Evolutionary conservation across 352 stramenopile genomes (phyloP), one percentile per base, ranked within the genome.

Genomic region (Pythium phragmiticola): DNA sequence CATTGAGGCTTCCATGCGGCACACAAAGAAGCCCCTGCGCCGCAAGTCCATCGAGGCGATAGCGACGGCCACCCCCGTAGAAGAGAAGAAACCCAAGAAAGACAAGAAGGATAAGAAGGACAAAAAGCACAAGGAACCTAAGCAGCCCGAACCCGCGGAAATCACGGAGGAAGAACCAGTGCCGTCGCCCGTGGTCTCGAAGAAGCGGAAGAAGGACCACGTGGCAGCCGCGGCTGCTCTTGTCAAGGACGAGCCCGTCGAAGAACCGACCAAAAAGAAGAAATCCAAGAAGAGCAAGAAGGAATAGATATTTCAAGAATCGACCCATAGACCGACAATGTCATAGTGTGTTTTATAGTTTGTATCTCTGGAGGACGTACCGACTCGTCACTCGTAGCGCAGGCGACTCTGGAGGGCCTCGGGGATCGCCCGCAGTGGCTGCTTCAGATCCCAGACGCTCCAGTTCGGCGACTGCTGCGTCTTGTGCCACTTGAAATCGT

Each of bases 401-500:
- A 88, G 19, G 23, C 76, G 69, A 6, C 58, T 39, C 45, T 77
- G 39, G 34, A 90, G 57, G 8, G 63, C 56, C 7, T 56, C 42
- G 30, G 78, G 73, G 16, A 90, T 77, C 1, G 58, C 37, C n/a
- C 60, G 75, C 42, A 84, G 60, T 16, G 70, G 47, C 33, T 77
- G 70, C 50, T 82, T 87, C 8, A 77, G 70, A 43, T 88, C 71
- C 28, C 87, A 72, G 16, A 92, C 56, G 39, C 63, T 80, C 89
- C 89, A 97, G 65, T 97, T 88, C 6, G 89, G 89, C 64, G 86
- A 96, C 60, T 91, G 78, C 68, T 95, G 88, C 49, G 80, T 61
- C 37, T 87, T 82, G 59, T 95, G 88, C 89, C 90, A 97, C 72
- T 96, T 95, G 70, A 97, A 97, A 65, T 97, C 90, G 57, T 97